phyloP scores from a whole-genome alignment of 305 asterid genomes.

The Fraxinus sp. region DNA sequence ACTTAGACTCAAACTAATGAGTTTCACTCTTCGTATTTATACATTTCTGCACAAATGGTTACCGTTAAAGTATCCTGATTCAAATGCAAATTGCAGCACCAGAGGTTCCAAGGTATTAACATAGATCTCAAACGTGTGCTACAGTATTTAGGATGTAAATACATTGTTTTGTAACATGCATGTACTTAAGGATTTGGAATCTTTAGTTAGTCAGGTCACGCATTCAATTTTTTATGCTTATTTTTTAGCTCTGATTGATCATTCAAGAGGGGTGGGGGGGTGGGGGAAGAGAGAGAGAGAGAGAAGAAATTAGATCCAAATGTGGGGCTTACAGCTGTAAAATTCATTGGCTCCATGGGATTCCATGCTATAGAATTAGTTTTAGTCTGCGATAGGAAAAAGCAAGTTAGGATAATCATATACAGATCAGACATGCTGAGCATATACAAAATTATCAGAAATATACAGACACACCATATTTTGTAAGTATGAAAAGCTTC shows the following conservation, averaged over 20 bases:
- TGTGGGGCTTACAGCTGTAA: conserved; percentile 73
- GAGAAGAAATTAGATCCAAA: not conserved
- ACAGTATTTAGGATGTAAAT: not conserved
- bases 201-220: not conserved
- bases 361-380: conserved; percentile 93
- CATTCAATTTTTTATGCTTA: not conserved
- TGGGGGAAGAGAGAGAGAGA: not conserved
- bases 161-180: not conserved
- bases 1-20: not conserved
- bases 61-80: conserved; percentile 3
- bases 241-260: not conserved
- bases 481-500: not conserved
- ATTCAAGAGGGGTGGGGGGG: not conserved
- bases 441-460: not conserved
- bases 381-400: conserved; percentile 59
- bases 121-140: not conserved
- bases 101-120: not conserved
- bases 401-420: conserved; percentile 20
- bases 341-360: conserved; percentile 99
- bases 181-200: not conserved
- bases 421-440: not conserved
- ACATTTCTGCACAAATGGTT: not conserved
- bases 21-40: not conserved
- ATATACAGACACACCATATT: not conserved
- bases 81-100: not conserved